phyloP scores from a whole-genome alignment of 345 rosid species.

The Pugionium dolabratum region DNA sequence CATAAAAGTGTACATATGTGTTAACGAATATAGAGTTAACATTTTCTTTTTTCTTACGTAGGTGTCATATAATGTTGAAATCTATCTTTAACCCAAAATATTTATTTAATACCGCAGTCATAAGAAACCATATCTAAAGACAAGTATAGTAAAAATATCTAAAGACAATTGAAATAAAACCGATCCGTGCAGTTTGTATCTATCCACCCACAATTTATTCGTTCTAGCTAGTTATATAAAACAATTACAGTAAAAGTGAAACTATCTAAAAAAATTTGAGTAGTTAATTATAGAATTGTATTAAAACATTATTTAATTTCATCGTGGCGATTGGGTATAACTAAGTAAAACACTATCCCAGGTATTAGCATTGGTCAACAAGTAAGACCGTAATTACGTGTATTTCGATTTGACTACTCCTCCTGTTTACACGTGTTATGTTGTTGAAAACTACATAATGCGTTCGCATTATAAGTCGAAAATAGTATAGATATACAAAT shows the following conservation, averaged over 20 bases:
- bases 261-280: too few relatives aligned
- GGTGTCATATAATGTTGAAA: conserved; percentile 1
- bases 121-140: too few relatives aligned
- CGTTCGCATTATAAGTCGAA: too few relatives aligned
- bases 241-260: too few relatives aligned
- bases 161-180: not conserved
- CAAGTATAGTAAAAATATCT: not conserved
- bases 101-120: not conserved
- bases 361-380: conserved; percentile 31
- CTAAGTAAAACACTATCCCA: conserved; percentile 29
- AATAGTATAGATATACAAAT: too few relatives aligned
- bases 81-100: not conserved
- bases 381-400: conserved; percentile 33
- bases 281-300: not conserved
- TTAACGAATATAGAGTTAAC: not conserved
- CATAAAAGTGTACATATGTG: not conserved
- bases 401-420: conserved; percentile 17
- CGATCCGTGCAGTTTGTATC: not conserved
- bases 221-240: too few relatives aligned
- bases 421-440: conserved; percentile 8
- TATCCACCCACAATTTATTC: too few relatives aligned
- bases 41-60: not conserved
- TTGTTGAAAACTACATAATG: not conserved
- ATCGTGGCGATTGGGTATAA: not conserved
- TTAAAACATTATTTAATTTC: not conserved